Evolutionary conservation across 2,329 filamentous ascomycete genomes (phyloP), one percentile per base, ranked within the genome.

Genomic region (Laburnicola sp.): DNA sequence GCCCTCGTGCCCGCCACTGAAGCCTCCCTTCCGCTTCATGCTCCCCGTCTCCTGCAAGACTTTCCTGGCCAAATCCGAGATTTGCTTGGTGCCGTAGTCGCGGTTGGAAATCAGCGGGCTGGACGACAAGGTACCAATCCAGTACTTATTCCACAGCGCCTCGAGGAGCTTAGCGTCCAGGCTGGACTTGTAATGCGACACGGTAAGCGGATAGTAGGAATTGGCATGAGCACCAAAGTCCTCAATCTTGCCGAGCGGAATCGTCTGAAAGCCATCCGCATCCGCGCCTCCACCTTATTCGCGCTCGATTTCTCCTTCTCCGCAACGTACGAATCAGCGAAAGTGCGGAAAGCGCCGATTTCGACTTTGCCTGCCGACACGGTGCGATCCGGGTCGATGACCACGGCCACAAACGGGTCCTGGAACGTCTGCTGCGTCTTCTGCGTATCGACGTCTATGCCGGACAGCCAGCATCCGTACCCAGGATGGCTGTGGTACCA

Each of bases 401-500:
- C 94, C 45, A 99, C 89, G 31, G 94, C 94, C 45, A 96, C 84
- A 74, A 97, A 97, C 2, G 94, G 94, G 65, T 97, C 94, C 50
- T 86, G 85, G 74, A 86, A 93, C 58, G 81, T 78, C 76, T 99
- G 94, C 75, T 97, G 91, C 66, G 87, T 86, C 60, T 83, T 81
- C 73, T 99, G 88, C 2, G 94, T 99, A 48, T 82, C 82, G 45
- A 99, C 94, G 71, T 99, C 94, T 74, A 99, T 97, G 51, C 94
- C 94, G 32, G 87, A 92, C 25, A 99, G 82, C 94, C 94, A 99
- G 80, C 94, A 99, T 38, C 94, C 94, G 72, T 99, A 99, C 25
- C 94, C 94, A 0, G 94, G 94, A 71, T 99, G 94, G 62, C 87
- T 93, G 75, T 99, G 94, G 74, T 99, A 99, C 94, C 94, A 99